Conservation (phyloP, 1,284 basidiomycete genomes). For the Abortiporus biennis region DNA sequence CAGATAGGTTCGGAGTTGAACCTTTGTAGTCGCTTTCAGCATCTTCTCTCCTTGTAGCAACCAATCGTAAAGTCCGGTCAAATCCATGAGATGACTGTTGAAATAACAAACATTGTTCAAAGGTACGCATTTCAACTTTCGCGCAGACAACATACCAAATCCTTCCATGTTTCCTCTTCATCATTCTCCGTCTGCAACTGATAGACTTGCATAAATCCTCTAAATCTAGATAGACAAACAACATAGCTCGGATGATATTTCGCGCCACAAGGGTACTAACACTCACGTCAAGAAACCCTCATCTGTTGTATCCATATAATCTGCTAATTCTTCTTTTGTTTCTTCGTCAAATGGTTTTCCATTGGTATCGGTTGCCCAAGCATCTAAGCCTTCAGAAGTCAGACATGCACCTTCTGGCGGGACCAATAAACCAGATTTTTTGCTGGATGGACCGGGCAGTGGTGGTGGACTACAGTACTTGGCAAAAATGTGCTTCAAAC, state of each 20-base stretch:
- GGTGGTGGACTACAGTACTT: constrained; percentile 62
- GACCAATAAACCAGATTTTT: constrained; percentile 26
- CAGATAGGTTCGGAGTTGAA: too few relatives aligned
- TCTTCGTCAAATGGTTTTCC: constrained; percentile 67
- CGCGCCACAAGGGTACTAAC: not conserved
- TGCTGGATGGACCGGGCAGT: constrained; percentile 14
- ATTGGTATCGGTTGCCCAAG: constrained; percentile 73
- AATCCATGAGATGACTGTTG: constrained; percentile 66
- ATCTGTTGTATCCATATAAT: constrained; percentile 69
- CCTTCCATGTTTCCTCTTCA: constrained; percentile 77
- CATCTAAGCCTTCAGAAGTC: constrained; percentile 52
- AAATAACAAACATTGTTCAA: not conserved
- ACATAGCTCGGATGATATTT: not conserved
- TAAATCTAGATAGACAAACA: constrained; percentile 56
- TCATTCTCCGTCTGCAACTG: constrained; percentile 77
- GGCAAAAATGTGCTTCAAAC: constrained; percentile 64
- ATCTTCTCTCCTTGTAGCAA: constrained; percentile 54
- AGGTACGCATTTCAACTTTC: too few relatives aligned
- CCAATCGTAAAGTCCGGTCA: constrained; percentile 56
- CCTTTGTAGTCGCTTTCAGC: constrained; percentile 8
- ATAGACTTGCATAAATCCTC: constrained; percentile 75
- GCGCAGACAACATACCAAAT: too few relatives aligned
- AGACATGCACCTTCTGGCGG: constrained; percentile 58
- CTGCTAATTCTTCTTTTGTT: constrained; percentile 69
- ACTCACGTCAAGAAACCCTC: constrained; percentile 70